phyloP scores from a whole-genome alignment of 805 yeast species.

The Yarrowia bubula region DNA sequence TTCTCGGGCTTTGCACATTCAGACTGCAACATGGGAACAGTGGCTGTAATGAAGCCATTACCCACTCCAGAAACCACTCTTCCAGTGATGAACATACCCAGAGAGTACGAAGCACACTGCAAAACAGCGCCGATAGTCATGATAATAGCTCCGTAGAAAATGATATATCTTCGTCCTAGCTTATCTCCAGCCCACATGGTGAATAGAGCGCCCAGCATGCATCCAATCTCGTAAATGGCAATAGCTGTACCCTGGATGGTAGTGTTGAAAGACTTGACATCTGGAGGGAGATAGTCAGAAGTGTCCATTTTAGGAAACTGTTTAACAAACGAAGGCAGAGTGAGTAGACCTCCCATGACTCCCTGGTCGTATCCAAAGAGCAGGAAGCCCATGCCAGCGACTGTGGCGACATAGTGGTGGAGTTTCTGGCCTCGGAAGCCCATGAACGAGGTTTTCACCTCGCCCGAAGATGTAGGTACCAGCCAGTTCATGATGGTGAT shows the following conservation, averaged over 20 bases:
- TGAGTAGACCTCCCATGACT: conserved; percentile 53
- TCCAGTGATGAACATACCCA: conserved; percentile 6
- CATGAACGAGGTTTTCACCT: conserved; percentile 3
- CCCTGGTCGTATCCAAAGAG: conserved; percentile 70
- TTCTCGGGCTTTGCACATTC: conserved; percentile 5
- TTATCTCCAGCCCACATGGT: conserved; percentile 49
- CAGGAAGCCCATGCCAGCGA: conserved; percentile 40
- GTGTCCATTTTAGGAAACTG: conserved; percentile 15
- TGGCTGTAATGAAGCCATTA: background rate
- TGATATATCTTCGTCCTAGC: conserved; percentile 45
- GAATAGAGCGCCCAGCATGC: conserved; percentile 35
- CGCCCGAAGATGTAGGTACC: background rate
- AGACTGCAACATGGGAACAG: conserved; percentile 5
- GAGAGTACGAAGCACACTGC: conserved; percentile 3
- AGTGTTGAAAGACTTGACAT: conserved; percentile 7
- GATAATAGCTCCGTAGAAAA: background rate
- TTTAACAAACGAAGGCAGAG: background rate
- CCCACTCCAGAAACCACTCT: background rate
- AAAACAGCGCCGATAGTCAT: conserved; percentile 1
- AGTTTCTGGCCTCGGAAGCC: conserved; percentile 5
- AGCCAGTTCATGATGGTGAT: background rate
- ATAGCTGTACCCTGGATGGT: conserved; percentile 6
- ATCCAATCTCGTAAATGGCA: conserved; percentile 56
- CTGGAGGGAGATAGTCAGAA: background rate
- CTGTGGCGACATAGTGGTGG: conserved; percentile 27